Conservation (phyloP, 2,329 filamentous ascomycete genomes). For the Emergomyces africanus region DNA sequence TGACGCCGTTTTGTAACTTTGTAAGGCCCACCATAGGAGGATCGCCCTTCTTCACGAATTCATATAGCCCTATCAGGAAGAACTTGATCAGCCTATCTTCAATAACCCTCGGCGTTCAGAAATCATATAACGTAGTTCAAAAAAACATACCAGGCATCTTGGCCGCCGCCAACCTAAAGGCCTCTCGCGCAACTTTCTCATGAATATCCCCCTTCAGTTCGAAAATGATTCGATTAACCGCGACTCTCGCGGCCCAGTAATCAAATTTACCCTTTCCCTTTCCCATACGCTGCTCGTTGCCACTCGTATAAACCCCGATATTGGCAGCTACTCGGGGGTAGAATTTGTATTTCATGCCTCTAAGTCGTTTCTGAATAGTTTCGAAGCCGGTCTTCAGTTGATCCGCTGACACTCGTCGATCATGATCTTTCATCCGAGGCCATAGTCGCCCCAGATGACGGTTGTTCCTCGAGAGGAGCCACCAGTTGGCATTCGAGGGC, state of each 20-base stretch:
- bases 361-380: constrained; percentile 74
- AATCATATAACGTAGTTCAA: neutral
- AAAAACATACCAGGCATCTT: constrained; percentile 68
- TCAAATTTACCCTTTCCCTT: constrained; percentile 98
- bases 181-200: constrained; percentile 88
- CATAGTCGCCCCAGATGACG: constrained; percentile 92
- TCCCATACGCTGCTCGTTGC: constrained; percentile 97
- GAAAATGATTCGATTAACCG: constrained; percentile 83
- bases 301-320: constrained; percentile 87
- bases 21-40: constrained; percentile 83
- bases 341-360: constrained; percentile 82
- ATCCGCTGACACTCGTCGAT: constrained; percentile 74
- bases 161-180: constrained; percentile 83
- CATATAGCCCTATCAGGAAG: constrained; percentile 44
- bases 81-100: neutral
- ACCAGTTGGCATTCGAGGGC: constrained; percentile 76
- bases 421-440: constrained; percentile 81
- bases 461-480: constrained; percentile 88
- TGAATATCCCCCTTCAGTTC: constrained; percentile 86
- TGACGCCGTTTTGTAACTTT: constrained; percentile 69
- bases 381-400: constrained; percentile 87
- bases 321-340: constrained; percentile 89
- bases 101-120: neutral
- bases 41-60: constrained; percentile 90
- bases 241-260: constrained; percentile 83